Percentiles rank a stretch among this genome's conserved stretches.
Evolutionary conservation across 2,329 filamentous ascomycete species (phyloP).

Genomic region (Calonectria naviculata): DNA sequence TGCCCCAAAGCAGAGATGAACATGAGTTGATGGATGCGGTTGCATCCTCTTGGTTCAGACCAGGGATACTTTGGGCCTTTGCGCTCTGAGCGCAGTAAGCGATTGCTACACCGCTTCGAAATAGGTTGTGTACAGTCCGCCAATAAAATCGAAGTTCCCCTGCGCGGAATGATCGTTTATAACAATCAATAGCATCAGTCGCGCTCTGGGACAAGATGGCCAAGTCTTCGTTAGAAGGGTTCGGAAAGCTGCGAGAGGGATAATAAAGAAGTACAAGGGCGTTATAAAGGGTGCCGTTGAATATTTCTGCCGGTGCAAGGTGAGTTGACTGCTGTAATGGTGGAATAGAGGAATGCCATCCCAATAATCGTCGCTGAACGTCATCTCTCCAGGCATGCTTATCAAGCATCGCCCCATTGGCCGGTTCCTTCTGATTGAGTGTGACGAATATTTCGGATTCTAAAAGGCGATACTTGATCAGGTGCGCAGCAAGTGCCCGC

Average conservation of each 20-base stretch:
- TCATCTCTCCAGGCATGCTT: conserved; percentile 28
- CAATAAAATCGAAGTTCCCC: conserved; percentile 41
- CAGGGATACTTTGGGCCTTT: neutral
- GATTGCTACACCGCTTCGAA: conserved; percentile 33
- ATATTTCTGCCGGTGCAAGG: conserved; percentile 35
- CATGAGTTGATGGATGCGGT: conserved; percentile 31
- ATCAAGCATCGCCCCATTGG: conserved; percentile 26
- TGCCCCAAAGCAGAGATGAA: conserved; percentile 40
- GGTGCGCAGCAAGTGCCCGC: conserved; percentile 31
- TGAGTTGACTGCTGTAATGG: conserved; percentile 23
- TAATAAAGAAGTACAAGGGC: conserved; percentile 33
- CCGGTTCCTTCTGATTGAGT: conserved; percentile 23
- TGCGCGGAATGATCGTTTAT: conserved; percentile 32
- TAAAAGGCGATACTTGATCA: conserved; percentile 31
- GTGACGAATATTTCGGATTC: conserved; percentile 41
- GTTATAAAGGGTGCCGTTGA: conserved; percentile 31
- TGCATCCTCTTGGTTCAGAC: conserved; percentile 4
- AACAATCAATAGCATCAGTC: conserved; percentile 27
- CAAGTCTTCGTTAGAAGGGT: conserved; percentile 22
- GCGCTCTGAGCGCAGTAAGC: conserved; percentile 31
- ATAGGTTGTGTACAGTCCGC: conserved; percentile 41
- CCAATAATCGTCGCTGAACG: conserved; percentile 28
- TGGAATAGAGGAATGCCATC: conserved; percentile 31
- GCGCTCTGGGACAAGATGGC: conserved; percentile 29
- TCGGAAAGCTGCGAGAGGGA: conserved; percentile 30